Percentiles rank a stretch among this genome's conserved stretches.
Conservation (phyloP, 108 stramenopile genomes). For the Schizochytrium sp. region DNA sequence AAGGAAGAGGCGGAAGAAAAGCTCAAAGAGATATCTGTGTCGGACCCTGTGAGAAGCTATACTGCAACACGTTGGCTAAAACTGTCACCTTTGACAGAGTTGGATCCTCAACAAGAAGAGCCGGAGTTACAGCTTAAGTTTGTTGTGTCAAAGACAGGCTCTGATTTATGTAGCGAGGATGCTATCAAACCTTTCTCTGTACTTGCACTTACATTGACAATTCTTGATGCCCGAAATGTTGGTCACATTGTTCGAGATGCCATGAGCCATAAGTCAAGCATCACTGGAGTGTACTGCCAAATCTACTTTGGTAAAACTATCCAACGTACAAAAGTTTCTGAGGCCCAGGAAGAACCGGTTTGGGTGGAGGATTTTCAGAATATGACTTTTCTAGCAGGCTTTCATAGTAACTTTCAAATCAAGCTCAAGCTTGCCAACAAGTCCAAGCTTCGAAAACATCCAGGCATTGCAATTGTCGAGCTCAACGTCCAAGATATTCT, state of each 20-base stretch:
- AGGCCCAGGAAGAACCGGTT: background rate
- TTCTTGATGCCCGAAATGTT: background rate
- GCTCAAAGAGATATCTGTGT: constrained; percentile 10
- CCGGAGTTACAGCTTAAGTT: constrained; percentile 58
- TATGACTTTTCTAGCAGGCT: constrained; percentile 48
- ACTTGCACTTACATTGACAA: constrained; percentile 2
- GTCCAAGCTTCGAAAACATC: constrained; percentile 32
- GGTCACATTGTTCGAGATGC: background rate
- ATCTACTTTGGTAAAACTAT: constrained; percentile 14
- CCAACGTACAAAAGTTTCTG: background rate
- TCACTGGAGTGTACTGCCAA: background rate
- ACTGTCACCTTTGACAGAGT: background rate
- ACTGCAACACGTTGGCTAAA: constrained; percentile 41
- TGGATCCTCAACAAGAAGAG: no score
- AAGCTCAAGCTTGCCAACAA: constrained; percentile 16
- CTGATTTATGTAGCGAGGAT: constrained; percentile 10
- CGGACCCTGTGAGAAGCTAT: constrained; percentile 1
- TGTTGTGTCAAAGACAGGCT: constrained; percentile 46
- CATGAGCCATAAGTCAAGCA: background rate
- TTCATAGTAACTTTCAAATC: background rate
- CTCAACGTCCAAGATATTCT: constrained; percentile 17
- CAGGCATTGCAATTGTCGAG: background rate
- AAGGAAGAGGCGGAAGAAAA: constrained; percentile 8
- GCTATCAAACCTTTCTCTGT: constrained; percentile 11
- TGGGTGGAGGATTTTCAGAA: constrained; percentile 47